Base-by-base conservation (phyloP, 176 grass and related monocot species). In the Elaeis guineensis region DNA sequence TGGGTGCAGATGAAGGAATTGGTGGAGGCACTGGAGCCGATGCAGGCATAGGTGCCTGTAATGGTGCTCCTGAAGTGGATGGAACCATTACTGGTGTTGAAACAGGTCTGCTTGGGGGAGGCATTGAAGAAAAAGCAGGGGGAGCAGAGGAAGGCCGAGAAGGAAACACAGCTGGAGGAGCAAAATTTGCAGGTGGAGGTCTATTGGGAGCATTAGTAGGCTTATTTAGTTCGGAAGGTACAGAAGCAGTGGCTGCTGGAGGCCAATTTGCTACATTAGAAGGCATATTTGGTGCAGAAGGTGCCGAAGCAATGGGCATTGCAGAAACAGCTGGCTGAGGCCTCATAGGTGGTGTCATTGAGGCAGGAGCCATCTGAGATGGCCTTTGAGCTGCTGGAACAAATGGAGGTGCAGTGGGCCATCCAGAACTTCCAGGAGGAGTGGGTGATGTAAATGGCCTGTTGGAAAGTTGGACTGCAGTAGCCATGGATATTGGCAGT, bases 391-490 rank as follows among this genome's bases (percentile, higher is more conserved):
- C n/a, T 35, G 73, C 70, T 5, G 49, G 48, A 3, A 17, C 32
- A 60, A 71, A 50, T 20, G 53, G 72, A 58, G 73, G 63, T 28
- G 55, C 67, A 54, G 39, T 64, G 76, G 74, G 70, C 86, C 86
- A 89, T 53, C 86, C 77, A 59, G 52, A 39, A 23, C 52, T 68
- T 16, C 80, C 80, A 60, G 79, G 59, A 1, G 69, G 58, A 70
- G 86, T 71, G 7, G 78, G 67, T 64, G 54, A 57, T 82, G 86
- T 75, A 53, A 94, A 73, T 50, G 79, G 76, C 61, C 86, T 82
- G 70, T 58, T 68, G 67, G 74, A 23, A 4, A 58, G 52, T 51
- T 63, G 63, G 29, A 54, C 61, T n/a, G 63, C 21, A 15, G 49
- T 25, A 29, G 79, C 52, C 29, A 67, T 49, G 59, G 70, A 22